These are phyloP conservation scores for Mytilinidion resinicola DNA, from an alignment of 495 filamentous ascomycete genomes.

Conservation along the genomic window DNA sequence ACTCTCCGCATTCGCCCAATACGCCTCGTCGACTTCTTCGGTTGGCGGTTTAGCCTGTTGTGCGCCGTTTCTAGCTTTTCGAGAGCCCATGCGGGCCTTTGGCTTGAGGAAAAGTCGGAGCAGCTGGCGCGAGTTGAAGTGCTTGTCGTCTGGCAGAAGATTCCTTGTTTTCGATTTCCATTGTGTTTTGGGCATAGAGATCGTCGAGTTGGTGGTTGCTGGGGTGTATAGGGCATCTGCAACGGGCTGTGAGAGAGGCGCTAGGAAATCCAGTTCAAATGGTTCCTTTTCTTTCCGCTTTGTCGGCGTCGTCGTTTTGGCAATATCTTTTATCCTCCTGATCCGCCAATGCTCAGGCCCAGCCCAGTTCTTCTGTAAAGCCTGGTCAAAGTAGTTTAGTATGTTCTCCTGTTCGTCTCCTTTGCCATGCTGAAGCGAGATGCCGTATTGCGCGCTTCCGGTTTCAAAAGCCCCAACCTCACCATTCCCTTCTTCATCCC, in stretches of 20 bases:
- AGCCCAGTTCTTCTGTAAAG: slow-evolving; percentile 94
- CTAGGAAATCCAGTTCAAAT: slow-evolving; percentile 85
- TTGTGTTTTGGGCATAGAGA: slow-evolving; percentile 82
- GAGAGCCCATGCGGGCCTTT: slow-evolving; percentile 65
- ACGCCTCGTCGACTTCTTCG: slow-evolving; percentile 72
- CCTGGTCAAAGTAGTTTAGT: slow-evolving; percentile 93
- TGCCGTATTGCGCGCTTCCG: slow-evolving; percentile 56
- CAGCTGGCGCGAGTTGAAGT: slow-evolving; percentile 90
- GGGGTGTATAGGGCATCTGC: slow-evolving; percentile 81
- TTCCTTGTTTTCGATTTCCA: slow-evolving; percentile 92
- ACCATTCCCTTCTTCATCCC: slow-evolving; percentile 38
- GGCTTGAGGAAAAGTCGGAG: slow-evolving; percentile 91
- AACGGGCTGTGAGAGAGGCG: slow-evolving; percentile 60
- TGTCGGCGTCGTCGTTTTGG: slow-evolving; percentile 53
- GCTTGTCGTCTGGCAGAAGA: slow-evolving; percentile 93
- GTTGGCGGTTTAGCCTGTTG: slow-evolving; percentile 26
- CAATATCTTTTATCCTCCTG: slow-evolving; percentile 78
- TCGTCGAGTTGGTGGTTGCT: slow-evolving; percentile 70
- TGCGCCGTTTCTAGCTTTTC: slow-evolving; percentile 41
- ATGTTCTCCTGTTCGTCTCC: slow-evolving; percentile 79
- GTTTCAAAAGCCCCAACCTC: slow-evolving; percentile 56
- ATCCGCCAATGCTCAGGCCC: slow-evolving; percentile 99
- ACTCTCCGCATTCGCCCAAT: slow-evolving; percentile 80
- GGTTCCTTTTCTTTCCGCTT: slow-evolving; percentile 89
- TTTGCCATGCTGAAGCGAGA: slow-evolving; percentile 61